Evolutionary conservation across 2,329 filamentous ascomycete genomes (phyloP).

Genomic region (Nothopassalora personata): DNA sequence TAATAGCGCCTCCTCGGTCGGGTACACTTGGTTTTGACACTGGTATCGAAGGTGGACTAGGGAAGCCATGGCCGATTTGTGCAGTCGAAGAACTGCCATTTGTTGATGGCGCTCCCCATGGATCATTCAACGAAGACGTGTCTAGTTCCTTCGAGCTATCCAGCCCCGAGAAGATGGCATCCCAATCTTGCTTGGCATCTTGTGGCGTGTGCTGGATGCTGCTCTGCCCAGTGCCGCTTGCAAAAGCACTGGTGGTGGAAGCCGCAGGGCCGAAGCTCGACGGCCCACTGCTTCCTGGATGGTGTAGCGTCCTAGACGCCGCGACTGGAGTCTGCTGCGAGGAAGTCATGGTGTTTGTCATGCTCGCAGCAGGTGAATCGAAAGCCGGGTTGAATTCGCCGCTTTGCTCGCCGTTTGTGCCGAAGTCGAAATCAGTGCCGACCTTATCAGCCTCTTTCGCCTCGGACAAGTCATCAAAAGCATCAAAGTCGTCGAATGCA

Average conservation of each 20-base stretch:
- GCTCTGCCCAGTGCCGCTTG: constrained; percentile 6
- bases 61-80: constrained; percentile 17
- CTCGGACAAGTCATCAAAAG: constrained; percentile 78
- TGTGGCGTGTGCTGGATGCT: constrained; percentile 35
- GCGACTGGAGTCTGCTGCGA: constrained; percentile 35
- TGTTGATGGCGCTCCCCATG: constrained; percentile 23
- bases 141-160: constrained; percentile 45
- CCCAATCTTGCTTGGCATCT: constrained; percentile 71
- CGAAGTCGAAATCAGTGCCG: constrained; percentile 77
- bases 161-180: constrained; percentile 81
- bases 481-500: constrained; percentile 68
- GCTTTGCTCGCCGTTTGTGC: constrained; percentile 43
- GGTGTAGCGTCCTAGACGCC: constrained; percentile 21
- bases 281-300: constrained; percentile 24
- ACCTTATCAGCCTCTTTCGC: constrained; percentile 68
- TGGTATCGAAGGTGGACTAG: constrained; percentile 5
- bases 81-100: constrained; percentile 6
- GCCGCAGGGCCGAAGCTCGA: constrained; percentile 21
- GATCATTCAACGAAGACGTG: constrained; percentile 27
- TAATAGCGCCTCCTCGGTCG: constrained; percentile 59
- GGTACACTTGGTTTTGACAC: constrained; percentile 9
- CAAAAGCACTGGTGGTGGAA: constrained; percentile 13
- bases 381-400: constrained; percentile 78
- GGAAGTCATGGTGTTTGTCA: constrained; percentile 43
- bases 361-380: constrained; percentile 56